Percentiles rank a stretch among this genome's conserved stretches.
phyloP scores from a whole-genome alignment of 495 filamentous ascomycete genomes.

The Penicillium canariense region DNA sequence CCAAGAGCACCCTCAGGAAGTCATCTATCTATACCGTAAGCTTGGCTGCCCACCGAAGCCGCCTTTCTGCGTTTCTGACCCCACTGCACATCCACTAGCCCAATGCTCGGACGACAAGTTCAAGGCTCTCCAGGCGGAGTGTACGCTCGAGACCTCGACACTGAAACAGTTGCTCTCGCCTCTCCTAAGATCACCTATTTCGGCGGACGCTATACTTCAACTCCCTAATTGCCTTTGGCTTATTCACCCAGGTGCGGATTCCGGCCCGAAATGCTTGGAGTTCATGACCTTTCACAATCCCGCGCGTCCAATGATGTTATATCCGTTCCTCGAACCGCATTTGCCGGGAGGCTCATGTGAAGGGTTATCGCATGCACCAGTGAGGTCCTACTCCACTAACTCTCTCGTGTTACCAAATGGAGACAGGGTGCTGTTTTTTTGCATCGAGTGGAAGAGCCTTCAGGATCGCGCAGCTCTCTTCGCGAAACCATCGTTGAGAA shows the following conservation, averaged over 20 bases:
- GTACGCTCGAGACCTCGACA: not conserved
- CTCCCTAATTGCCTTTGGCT: not conserved
- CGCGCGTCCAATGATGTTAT: not conserved
- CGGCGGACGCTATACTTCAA: not conserved
- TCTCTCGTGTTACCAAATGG: not conserved
- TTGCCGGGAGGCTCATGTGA: not conserved
- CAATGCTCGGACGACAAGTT: not conserved
- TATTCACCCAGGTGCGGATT: not conserved
- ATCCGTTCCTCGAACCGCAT: not conserved
- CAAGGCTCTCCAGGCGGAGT: not conserved
- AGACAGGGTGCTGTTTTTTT: not conserved
- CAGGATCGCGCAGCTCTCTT: not conserved
- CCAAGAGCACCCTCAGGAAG: not conserved
- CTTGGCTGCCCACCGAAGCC: not conserved
- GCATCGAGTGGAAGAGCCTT: not conserved
- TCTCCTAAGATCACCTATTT: not conserved
- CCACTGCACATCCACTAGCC: no score
- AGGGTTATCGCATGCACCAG: not conserved
- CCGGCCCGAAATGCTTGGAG: not conserved
- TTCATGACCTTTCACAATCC: not conserved
- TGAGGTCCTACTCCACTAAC: not conserved
- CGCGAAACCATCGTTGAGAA: not conserved
- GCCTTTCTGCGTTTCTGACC: not conserved
- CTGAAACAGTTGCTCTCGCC: not conserved
- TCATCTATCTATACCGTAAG: not conserved